phyloP scores from a whole-genome alignment of 441 rosid species.

The Jatropha multifida region DNA sequence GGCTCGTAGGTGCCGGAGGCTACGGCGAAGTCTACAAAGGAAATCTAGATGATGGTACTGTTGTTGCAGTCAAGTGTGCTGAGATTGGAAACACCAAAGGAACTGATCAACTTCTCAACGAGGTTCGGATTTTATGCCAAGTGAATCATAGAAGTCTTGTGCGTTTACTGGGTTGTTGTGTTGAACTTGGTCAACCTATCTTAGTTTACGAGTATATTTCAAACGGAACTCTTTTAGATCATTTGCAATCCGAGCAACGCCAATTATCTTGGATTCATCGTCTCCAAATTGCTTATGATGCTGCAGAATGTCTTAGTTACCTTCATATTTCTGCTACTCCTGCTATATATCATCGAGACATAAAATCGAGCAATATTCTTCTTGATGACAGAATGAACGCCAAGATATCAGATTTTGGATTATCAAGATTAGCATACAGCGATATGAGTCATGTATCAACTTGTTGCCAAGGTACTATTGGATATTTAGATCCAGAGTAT shows the following conservation, averaged over 20 bases:
- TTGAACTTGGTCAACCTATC: constrained; percentile 54
- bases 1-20: constrained; percentile 52
- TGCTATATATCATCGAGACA: constrained; percentile 53
- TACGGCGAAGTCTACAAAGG: constrained; percentile 60
- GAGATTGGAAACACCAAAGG: constrained; percentile 56
- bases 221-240: constrained; percentile 50
- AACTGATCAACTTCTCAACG: constrained; percentile 57
- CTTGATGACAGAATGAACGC: constrained; percentile 45
- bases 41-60: constrained; percentile 44
- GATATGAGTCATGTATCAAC: constrained; percentile 57
- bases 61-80: constrained; percentile 56
- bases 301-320: constrained; percentile 55
- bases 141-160: constrained; percentile 58
- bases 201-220: constrained; percentile 53
- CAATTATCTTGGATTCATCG: constrained; percentile 39
- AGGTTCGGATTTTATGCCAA: constrained; percentile 60
- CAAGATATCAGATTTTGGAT: constrained; percentile 55
- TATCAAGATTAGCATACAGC: constrained; percentile 47
- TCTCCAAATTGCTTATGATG: constrained; percentile 41
- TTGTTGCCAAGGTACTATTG: constrained; percentile 59
- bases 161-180: constrained; percentile 51
- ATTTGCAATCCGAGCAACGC: constrained; percentile 23
- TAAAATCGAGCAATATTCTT: constrained; percentile 56
- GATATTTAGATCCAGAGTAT: constrained; percentile 56
- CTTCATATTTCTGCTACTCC: constrained; percentile 50